Conservation (phyloP, 441 rosid genomes). For the Croton laevigatus region DNA sequence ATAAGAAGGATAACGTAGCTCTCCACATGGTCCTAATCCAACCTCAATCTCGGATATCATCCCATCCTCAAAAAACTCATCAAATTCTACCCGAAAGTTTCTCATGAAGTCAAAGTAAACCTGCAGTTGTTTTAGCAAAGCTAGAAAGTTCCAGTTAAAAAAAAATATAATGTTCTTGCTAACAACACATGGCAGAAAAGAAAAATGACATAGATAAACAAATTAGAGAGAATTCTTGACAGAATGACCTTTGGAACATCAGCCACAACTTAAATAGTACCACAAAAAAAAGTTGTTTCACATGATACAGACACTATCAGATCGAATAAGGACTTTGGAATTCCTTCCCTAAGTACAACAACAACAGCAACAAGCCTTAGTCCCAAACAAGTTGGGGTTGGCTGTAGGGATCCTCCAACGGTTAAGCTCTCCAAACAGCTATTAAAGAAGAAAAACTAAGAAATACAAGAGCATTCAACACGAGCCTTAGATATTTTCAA, state of each 20-base stretch:
- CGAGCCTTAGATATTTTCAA: too few relatives aligned
- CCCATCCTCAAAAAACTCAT: slow-evolving; percentile 67
- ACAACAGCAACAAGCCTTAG: too few relatives aligned
- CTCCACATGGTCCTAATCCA: slow-evolving; percentile 98
- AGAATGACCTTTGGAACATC: not conserved
- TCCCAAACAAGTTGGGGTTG: too few relatives aligned
- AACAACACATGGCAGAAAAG: not conserved
- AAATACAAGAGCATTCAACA: too few relatives aligned
- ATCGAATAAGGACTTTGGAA: not conserved
- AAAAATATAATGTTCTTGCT: not conserved
- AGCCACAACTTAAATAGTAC: slow-evolving; percentile 2
- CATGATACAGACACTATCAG: not conserved
- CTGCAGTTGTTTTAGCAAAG: slow-evolving; percentile 36
- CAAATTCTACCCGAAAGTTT: slow-evolving; percentile 90
- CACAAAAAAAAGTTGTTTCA: not conserved
- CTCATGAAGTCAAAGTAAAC: slow-evolving; percentile 98
- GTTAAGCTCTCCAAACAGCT: too few relatives aligned
- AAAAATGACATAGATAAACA: not conserved
- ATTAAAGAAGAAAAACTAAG: too few relatives aligned
- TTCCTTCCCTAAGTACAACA: too few relatives aligned
- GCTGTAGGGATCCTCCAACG: too few relatives aligned
- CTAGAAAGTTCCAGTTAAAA: slow-evolving; percentile 1
- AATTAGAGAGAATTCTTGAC: not conserved
- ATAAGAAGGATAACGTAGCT: slow-evolving; percentile 88
- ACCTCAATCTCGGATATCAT: slow-evolving; percentile 78